Conservation (phyloP, 2,329 filamentous ascomycete species). For the Coniochaeta hoffmannii region DNA sequence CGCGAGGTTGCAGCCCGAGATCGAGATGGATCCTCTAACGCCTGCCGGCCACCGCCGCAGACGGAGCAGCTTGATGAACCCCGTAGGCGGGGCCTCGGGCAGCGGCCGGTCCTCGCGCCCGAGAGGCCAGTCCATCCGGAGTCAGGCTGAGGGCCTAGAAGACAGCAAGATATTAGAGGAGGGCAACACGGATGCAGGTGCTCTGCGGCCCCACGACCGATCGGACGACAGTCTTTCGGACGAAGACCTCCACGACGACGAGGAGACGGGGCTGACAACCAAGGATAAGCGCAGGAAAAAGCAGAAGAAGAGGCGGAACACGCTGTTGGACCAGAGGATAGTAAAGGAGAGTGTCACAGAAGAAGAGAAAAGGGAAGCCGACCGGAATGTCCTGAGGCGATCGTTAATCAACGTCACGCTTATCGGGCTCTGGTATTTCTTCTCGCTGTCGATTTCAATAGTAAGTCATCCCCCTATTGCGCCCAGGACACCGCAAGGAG, state of each 20-base stretch:
- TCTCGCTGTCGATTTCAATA: conserved; percentile 87
- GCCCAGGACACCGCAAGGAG: not conserved
- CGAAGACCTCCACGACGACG: conserved; percentile 73
- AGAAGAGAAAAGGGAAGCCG: conserved; percentile 68
- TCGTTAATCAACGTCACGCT: conserved; percentile 70
- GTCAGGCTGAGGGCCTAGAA: conserved; percentile 22
- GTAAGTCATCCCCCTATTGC: conserved; percentile 40
- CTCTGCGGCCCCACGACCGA: conserved; percentile 10
- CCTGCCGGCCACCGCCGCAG: conserved; percentile 45
- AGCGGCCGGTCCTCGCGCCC: conserved; percentile 17
- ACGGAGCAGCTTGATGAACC: conserved; percentile 45
- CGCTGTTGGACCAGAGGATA: conserved; percentile 62
- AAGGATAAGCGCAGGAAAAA: conserved; percentile 63
- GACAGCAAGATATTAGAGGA: conserved; percentile 42
- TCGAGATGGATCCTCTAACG: conserved; percentile 49
- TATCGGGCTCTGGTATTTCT: conserved; percentile 81
- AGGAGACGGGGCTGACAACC: conserved; percentile 78
- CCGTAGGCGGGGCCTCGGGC: conserved; percentile 18
- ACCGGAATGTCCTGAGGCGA: conserved; percentile 62
- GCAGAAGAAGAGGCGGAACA: conserved; percentile 59
- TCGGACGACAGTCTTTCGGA: conserved; percentile 54
- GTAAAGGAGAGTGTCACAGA: conserved; percentile 54
- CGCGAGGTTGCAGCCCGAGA: conserved; percentile 25
- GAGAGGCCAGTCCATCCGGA: conserved; percentile 19
- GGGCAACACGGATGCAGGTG: conserved; percentile 13